These are phyloP conservation scores for Chaetomidium leptoderma DNA, from an alignment of 495 filamentous ascomycete genomes.

Conservation along the genomic window DNA sequence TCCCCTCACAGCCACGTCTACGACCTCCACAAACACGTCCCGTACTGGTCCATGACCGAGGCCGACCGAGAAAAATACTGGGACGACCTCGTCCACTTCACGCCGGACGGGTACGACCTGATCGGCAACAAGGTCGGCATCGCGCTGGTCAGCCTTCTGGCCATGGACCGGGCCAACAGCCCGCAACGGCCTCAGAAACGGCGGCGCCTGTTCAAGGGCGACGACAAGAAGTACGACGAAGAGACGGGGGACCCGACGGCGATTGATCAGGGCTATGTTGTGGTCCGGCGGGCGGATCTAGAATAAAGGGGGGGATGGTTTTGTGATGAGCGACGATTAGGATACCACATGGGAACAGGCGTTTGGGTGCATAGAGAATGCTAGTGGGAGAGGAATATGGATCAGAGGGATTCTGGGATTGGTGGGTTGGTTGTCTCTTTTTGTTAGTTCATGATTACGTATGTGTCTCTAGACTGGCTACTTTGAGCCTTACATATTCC, in stretches of 20 bases:
- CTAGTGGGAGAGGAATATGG: not conserved
- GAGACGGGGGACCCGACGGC: conserved; percentile 38
- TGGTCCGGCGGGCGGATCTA: conserved; percentile 42
- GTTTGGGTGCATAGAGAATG: conserved; percentile 3
- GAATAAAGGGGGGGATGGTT: conserved; percentile 24
- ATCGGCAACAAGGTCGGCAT: conserved; percentile 53
- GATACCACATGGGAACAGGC: conserved; percentile 9
- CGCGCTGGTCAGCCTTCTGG: conserved; percentile 41
- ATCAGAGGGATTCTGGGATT: not conserved
- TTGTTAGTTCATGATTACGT: conserved; percentile 14
- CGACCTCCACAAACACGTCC: conserved; percentile 51
- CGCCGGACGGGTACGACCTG: conserved; percentile 52
- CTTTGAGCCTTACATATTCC: not conserved
- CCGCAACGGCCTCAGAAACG: conserved; percentile 23
- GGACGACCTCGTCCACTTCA: conserved; percentile 61
- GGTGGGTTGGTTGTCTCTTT: not conserved
- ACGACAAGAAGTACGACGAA: conserved; percentile 40
- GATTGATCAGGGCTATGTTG: conserved; percentile 44
- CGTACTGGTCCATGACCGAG: conserved; percentile 47
- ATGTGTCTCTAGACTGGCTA: conserved; percentile 7
- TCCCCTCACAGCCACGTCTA: conserved; percentile 42
- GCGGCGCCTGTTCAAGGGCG: conserved; percentile 30
- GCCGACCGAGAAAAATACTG: conserved; percentile 47
- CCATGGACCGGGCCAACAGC: conserved; percentile 33
- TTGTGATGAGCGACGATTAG: conserved; percentile 2